Evolutionary conservation across 345 rosid species (phyloP), one percentile per base, ranked within the genome.

Genomic region (Brassica cretica): DNA sequence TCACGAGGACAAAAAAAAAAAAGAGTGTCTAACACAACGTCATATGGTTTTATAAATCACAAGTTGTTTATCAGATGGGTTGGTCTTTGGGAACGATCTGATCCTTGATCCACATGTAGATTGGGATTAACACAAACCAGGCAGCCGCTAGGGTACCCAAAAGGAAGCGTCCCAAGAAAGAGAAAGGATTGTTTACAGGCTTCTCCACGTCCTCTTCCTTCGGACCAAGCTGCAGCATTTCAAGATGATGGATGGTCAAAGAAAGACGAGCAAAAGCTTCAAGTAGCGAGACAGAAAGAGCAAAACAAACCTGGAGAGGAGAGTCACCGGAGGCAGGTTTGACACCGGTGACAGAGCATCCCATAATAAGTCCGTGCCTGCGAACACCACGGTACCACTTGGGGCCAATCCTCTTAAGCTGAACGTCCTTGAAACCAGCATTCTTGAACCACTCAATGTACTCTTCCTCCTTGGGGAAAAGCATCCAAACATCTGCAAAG

Each of bases 371-470:
- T 2, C 99, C 99, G 78, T 95, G 93, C 75, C 98, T 84, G 68
- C 96, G 97, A 81, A 95, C 99, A 18, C 99, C 98, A 16, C 98
- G 98, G 76, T 95, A 95, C 99, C 99, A 95, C 82, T 95, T 93
- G 76, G 99, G 99, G 64, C 99, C 99, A 80, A 95, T 95, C 81
- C 98, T 84, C 82, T 95, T 90, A 58, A 93, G 87, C 80, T 93
- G 90, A 68, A 93, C 89, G 85, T 95, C 90, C 85, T 86, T 89
- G 82, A 95, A 95, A 71, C 97, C 99, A 37, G 99, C 99, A 59
- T 89, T 93, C 53, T 75, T 64, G 76, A 95, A 95, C 99, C 99
- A 95, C 51, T 95, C 97, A 21, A 93, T 90, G 83, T 95, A 95
- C 85, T 95, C 99, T 86, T 95, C 99, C 84, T 95, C 99, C 86